Conservation (phyloP, 441 rosid genomes). For the Erodium trifolium region DNA sequence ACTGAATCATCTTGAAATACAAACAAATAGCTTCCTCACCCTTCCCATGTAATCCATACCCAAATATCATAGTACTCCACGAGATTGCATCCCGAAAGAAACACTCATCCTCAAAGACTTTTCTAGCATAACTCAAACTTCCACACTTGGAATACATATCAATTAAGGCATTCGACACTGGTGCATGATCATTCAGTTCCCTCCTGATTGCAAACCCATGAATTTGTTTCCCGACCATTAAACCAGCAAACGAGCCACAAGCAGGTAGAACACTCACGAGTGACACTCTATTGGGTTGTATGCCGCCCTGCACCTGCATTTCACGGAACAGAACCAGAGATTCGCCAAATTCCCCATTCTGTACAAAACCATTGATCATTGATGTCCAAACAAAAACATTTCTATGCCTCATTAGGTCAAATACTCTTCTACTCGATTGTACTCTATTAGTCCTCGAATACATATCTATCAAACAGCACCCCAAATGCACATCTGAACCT, state of each 20-base stretch:
- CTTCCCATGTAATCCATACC: slow-evolving; percentile 60
- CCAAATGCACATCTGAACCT: slow-evolving; percentile 38
- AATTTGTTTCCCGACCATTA: slow-evolving; percentile 43
- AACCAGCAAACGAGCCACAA: slow-evolving; percentile 38
- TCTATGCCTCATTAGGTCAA: slow-evolving; percentile 34
- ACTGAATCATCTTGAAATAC: slow-evolving; percentile 42
- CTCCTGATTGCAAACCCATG: slow-evolving; percentile 53
- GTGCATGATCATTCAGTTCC: slow-evolving; percentile 23
- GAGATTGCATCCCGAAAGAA: slow-evolving; percentile 44
- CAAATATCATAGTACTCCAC: slow-evolving; percentile 65
- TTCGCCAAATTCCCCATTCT: slow-evolving; percentile 35
- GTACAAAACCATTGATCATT: slow-evolving; percentile 48
- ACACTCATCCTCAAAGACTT: slow-evolving; percentile 31
- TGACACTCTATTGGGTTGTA: slow-evolving; percentile 43
- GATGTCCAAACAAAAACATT: slow-evolving; percentile 59
- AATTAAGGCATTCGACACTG: slow-evolving; percentile 53
- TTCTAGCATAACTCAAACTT: slow-evolving; percentile 42
- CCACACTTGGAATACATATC: slow-evolving; percentile 62
- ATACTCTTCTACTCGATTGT: slow-evolving; percentile 29
- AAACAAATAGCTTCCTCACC: slow-evolving; percentile 48
- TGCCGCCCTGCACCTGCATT: slow-evolving; percentile 39
- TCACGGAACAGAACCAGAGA: slow-evolving; percentile 42
- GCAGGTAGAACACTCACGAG: slow-evolving; percentile 54
- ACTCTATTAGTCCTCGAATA: slow-evolving; percentile 33
- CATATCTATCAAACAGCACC: slow-evolving; percentile 57